Evolutionary conservation across 73 alveolate genomes (phyloP).

Genomic region (Paramecium octaurelia): DNA sequence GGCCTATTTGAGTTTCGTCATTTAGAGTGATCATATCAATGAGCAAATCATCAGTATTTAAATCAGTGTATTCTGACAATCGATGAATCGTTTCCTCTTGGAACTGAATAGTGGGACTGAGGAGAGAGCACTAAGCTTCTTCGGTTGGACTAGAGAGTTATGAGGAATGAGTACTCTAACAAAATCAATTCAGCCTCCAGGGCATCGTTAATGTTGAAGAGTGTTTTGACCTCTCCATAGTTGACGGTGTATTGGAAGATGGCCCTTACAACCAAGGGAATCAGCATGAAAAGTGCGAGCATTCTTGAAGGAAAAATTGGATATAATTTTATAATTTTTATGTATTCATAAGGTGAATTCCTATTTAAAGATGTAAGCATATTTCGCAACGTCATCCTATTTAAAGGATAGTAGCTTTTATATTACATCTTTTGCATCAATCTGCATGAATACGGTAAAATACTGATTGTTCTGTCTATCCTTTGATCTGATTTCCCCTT

Average conservation of each 20-base stretch:
- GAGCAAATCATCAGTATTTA: neutral
- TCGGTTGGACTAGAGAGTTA: neutral
- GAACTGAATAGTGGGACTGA: neutral
- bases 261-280: neutral
- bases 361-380: neutral
- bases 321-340: neutral
- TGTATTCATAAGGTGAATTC: conserved; percentile 27
- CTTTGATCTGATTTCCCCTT: neutral
- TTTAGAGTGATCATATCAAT: neutral
- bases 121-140: neutral
- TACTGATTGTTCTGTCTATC: neutral
- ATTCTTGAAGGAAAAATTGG: neutral
- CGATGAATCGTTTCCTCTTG: neutral
- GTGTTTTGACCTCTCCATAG: neutral
- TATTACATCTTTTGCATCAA: neutral
- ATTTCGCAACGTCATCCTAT: conserved; percentile 24
- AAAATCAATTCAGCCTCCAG: neutral
- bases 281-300: neutral
- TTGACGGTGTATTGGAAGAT: neutral
- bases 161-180: neutral
- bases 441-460: neutral
- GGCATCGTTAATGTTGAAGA: neutral
- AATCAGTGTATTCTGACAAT: neutral
- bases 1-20: neutral
- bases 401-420: neutral